A percentile compares a stretch with the other conserved stretches of the same genome.
These are phyloP conservation scores for Huntiella moniliformis DNA, from an alignment of 2,329 filamentous ascomycete species.

Conservation along the genomic window DNA sequence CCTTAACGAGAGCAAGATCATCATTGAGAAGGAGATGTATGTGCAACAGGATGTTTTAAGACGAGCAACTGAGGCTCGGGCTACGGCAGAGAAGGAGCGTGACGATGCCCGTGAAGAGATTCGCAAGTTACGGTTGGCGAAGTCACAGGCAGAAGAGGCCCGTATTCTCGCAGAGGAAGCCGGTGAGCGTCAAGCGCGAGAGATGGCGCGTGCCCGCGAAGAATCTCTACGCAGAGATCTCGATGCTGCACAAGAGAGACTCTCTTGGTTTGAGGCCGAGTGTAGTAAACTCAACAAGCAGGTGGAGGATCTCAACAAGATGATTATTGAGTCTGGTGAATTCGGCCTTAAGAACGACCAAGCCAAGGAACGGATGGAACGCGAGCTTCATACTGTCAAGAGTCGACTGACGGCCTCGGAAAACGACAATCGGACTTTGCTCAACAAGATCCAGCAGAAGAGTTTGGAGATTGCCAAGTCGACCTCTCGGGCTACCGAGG, in stretches of 20 bases:
- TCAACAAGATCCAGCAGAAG: slow-evolving; percentile 96
- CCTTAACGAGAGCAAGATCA: slow-evolving; percentile 87
- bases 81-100: slow-evolving; percentile 65
- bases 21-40: slow-evolving; percentile 94
- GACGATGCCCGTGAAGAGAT: slow-evolving; percentile 81
- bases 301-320: slow-evolving; percentile 68
- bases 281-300: slow-evolving; percentile 57
- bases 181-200: slow-evolving; percentile 62
- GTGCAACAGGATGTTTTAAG: slow-evolving; percentile 82
- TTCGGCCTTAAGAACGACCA: slow-evolving; percentile 84
- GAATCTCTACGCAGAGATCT: slow-evolving; percentile 60
- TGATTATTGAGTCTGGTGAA: slow-evolving; percentile 74
- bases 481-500: slow-evolving; percentile 68
- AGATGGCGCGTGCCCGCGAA: slow-evolving; percentile 63
- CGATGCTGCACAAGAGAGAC: slow-evolving; percentile 55
- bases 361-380: slow-evolving; percentile 79
- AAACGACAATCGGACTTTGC: slow-evolving; percentile 84
- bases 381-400: slow-evolving; percentile 79
- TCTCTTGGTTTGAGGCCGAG: slow-evolving; percentile 65
- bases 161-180: slow-evolving; percentile 64
- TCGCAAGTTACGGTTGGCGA: slow-evolving; percentile 62
- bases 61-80: slow-evolving; percentile 63
- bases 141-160: slow-evolving; percentile 68
- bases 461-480: slow-evolving; percentile 89
- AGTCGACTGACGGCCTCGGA: slow-evolving; percentile 80